A percentile compares a stretch with the other conserved stretches of the same genome.
Conservation (phyloP, 768 basidiomycete genomes). For the Russula sp. region DNA sequence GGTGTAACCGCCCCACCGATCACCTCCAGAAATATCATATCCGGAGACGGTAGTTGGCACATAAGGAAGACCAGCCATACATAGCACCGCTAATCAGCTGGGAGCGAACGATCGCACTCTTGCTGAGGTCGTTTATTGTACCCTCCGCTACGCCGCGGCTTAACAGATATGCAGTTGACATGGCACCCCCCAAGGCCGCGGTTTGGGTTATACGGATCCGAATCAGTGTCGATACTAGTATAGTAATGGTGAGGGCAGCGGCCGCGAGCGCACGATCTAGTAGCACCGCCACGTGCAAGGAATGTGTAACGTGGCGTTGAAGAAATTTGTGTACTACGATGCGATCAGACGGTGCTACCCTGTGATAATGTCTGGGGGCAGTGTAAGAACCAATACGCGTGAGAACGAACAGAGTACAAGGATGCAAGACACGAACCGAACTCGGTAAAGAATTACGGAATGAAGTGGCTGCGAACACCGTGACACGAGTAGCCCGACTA, state of each 20-base stretch:
- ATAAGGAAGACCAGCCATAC: slow-evolving; percentile 58
- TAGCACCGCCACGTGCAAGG: slow-evolving; percentile 81
- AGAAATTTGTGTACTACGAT: slow-evolving; percentile 83
- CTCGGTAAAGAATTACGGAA: slow-evolving; percentile 72
- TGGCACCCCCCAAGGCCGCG: slow-evolving; percentile 83
- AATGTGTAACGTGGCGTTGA: slow-evolving; percentile 71
- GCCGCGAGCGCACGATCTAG: slow-evolving; percentile 96
- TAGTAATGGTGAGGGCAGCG: slow-evolving; percentile 96
- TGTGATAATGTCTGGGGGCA: slow-evolving; percentile 61
- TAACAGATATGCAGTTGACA: slow-evolving; percentile 88
- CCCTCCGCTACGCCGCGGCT: slow-evolving; percentile 82
- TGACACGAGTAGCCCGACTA: neutral
- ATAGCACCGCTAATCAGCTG: slow-evolving; percentile 69
- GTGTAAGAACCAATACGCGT: neutral
- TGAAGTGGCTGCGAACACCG: too few relatives aligned
- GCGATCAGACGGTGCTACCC: slow-evolving; percentile 99
- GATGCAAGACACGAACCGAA: slow-evolving; percentile 54
- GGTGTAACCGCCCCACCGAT: slow-evolving; percentile 76
- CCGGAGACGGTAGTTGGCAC: slow-evolving; percentile 65
- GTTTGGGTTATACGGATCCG: slow-evolving; percentile 91
- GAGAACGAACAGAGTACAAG: slow-evolving; percentile 15
- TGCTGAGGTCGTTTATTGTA: slow-evolving; percentile 63
- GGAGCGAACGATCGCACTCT: slow-evolving; percentile 80
- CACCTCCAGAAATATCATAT: slow-evolving; percentile 59
- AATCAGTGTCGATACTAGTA: slow-evolving; percentile 75